These are phyloP conservation scores for Tricholoma furcatifolium DNA, from an alignment of 768 basidiomycete species.

Conservation along the genomic window DNA sequence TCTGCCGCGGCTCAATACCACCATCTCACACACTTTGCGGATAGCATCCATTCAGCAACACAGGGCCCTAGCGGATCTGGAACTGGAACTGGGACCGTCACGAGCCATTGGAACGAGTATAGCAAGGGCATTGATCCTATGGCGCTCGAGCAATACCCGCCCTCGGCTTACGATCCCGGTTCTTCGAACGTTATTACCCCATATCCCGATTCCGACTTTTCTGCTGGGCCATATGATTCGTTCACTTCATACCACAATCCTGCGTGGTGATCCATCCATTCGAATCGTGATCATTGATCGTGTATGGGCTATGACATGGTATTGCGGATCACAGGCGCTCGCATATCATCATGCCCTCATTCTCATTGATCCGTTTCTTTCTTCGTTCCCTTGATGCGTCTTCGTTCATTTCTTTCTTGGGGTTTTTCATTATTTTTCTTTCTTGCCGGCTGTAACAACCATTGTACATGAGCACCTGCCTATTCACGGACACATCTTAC, in stretches of 20 bases:
- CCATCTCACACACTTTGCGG: constrained; percentile 15
- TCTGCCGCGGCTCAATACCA: background rate
- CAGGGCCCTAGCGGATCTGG: too few species aligned
- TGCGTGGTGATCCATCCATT: background rate
- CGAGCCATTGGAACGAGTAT: constrained; percentile 22
- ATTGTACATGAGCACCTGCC: constrained; percentile 8
- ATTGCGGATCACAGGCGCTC: too few species aligned
- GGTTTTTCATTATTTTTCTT: background rate
- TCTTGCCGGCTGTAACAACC: background rate
- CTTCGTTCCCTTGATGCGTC: background rate
- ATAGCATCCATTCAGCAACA: constrained; percentile 15
- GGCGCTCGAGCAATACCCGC: constrained; percentile 13
- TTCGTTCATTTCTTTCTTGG: background rate
- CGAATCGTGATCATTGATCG: too few species aligned
- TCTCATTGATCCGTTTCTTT: constrained; percentile 2
- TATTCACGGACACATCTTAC: constrained; percentile 13
- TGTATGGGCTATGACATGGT: too few species aligned
- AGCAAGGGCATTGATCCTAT: constrained; percentile 15
- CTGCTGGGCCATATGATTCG: constrained; percentile 6
- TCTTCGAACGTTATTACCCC: constrained; percentile 11
- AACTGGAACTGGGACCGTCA: constrained; percentile 22
- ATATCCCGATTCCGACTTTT: constrained; percentile 17
- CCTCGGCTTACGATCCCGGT: constrained; percentile 8
- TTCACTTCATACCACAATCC: constrained; percentile 13
- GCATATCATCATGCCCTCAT: too few species aligned